Evolutionary conservation across 1,139 yeast genomes (phyloP).

Genomic region (Pneumocystis jirovecii): DNA sequence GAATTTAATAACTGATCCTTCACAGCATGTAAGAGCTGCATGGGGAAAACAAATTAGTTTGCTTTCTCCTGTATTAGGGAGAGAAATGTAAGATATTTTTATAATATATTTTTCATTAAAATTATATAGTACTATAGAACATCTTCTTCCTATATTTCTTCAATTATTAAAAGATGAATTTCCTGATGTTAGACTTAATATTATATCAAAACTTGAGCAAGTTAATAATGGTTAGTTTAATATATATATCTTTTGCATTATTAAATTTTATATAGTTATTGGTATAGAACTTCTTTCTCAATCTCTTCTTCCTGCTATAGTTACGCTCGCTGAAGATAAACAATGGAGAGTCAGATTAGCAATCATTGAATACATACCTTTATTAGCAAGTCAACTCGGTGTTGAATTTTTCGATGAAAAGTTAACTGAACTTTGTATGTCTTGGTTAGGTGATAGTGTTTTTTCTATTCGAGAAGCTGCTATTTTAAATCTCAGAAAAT

Average conservation of each 20-base stretch:
- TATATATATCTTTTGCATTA: neutral
- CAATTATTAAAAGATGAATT: constrained; percentile 92
- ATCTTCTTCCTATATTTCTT: constrained; percentile 72
- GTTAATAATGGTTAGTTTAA: constrained; percentile 45
- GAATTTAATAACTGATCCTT: constrained; percentile 74
- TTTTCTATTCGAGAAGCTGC: constrained; percentile 96
- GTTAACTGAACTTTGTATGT: constrained; percentile 75
- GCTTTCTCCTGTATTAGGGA: constrained; percentile 73
- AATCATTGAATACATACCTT: constrained; percentile 89
- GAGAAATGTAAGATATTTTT: constrained; percentile 32
- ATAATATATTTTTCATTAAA: neutral
- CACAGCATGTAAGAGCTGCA: constrained; percentile 85
- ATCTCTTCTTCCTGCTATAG: constrained; percentile 83
- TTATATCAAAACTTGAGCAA: constrained; percentile 77
- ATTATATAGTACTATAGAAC: constrained; percentile 45
- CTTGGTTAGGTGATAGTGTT: constrained; percentile 97
- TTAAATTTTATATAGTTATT: constrained; percentile 36
- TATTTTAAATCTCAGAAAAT: constrained; percentile 60
- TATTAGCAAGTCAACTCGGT: constrained; percentile 90
- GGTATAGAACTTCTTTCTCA: constrained; percentile 81
- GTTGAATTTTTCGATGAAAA: constrained; percentile 86
- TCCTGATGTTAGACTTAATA: constrained; percentile 90
- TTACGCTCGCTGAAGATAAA: constrained; percentile 88
- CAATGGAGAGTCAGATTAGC: constrained; percentile 98
- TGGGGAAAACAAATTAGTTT: constrained; percentile 79